Evolutionary conservation across 495 filamentous ascomycete species (phyloP).

Genomic region (Aspergillus campestris): DNA sequence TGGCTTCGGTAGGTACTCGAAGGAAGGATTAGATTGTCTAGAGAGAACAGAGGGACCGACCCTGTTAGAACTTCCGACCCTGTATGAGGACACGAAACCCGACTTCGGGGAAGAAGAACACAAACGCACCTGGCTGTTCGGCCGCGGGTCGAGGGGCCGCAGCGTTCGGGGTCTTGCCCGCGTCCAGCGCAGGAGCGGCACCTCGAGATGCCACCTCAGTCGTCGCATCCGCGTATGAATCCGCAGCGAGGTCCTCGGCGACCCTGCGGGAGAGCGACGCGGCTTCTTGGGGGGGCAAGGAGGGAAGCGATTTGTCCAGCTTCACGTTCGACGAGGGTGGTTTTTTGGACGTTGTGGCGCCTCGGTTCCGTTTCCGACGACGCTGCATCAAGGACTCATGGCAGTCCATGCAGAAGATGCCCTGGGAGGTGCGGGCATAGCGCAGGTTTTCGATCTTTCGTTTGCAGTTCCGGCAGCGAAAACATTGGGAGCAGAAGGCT

Average conservation of each 20-base stretch:
- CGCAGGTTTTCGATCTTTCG: constrained; percentile 96
- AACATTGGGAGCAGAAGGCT: constrained; percentile 97
- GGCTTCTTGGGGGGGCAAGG: constrained; percentile 66
- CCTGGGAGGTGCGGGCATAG: constrained; percentile 95
- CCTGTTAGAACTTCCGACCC: too few species aligned
- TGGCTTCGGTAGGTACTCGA: constrained; percentile 71
- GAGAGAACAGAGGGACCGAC: not conserved
- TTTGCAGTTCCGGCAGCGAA: constrained; percentile 97
- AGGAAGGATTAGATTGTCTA: constrained; percentile 58
- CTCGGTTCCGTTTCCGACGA: constrained; percentile 76
- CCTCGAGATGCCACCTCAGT: constrained; percentile 65
- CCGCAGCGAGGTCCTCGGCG: constrained; percentile 55
- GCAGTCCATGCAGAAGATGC: constrained; percentile 99
- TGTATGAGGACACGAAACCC: too few species aligned
- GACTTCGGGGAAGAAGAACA: too few species aligned
- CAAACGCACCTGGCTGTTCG: constrained; percentile 17
- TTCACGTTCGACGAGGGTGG: constrained; percentile 52
- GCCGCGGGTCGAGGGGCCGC: constrained; percentile 1
- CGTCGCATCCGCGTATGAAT: constrained; percentile 56
- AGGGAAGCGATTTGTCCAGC: constrained; percentile 89
- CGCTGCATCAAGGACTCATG: constrained; percentile 98
- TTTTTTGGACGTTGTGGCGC: constrained; percentile 45
- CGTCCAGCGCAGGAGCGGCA: constrained; percentile 31
- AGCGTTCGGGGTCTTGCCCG: constrained; percentile 13
- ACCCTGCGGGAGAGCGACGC: constrained; percentile 49